These are phyloP conservation scores for Magnusiomyces clavatus DNA, from an alignment of 1,139 yeast genomes.

Conservation along the genomic window DNA sequence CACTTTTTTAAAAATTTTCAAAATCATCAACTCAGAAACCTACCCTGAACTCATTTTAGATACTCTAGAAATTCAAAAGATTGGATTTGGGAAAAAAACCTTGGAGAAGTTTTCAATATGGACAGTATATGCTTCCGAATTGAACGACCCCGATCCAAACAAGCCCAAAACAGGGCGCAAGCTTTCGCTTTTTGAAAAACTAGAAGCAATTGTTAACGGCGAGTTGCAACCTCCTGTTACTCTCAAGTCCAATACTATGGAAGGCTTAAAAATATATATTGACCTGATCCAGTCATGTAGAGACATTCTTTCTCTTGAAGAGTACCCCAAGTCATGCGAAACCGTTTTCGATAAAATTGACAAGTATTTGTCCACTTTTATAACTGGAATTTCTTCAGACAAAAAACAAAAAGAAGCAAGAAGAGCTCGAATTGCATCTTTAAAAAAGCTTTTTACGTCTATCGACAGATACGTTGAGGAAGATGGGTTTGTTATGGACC, in stretches of 20 bases:
- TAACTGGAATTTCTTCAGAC: neutral
- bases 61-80: constrained; percentile 44
- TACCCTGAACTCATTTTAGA: constrained; percentile 56
- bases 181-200: constrained; percentile 6
- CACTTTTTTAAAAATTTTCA: constrained; percentile 50
- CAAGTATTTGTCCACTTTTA: neutral
- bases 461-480: neutral
- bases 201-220: constrained; percentile 8
- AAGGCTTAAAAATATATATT: constrained; percentile 16
- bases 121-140: no score
- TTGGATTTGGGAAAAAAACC: constrained; percentile 6
- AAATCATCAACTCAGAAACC: constrained; percentile 44
- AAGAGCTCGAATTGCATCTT: neutral
- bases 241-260: constrained; percentile 10
- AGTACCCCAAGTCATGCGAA: neutral
- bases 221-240: constrained; percentile 1
- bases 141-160: no score
- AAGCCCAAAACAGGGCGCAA: neutral
- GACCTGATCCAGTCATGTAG: constrained; percentile 7
- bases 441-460: constrained; percentile 4
- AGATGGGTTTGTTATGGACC: neutral
- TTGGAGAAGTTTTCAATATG: neutral
- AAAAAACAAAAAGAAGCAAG: constrained; percentile 5
- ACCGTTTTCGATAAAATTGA: constrained; percentile 1
- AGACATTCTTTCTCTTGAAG: neutral